A percentile compares a stretch with the other conserved stretches of the same genome.
phyloP scores from a whole-genome alignment of 2,329 filamentous ascomycete species.

The Madurella mycetomatis region DNA sequence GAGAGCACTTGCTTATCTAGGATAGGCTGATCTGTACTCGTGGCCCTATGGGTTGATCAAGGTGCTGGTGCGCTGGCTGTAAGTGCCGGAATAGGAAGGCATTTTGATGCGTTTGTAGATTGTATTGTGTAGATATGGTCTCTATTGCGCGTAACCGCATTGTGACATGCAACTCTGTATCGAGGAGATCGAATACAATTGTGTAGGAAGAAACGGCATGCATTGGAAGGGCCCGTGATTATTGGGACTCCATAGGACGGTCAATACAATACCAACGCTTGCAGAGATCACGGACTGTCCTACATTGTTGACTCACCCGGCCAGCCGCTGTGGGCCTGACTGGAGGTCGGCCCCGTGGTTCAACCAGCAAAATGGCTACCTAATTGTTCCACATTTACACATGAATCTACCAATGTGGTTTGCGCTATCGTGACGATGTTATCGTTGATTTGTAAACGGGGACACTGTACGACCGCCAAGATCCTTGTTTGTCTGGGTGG shows the following conservation, averaged over 20 bases:
- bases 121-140: not conserved
- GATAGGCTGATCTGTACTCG: not conserved
- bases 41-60: not conserved
- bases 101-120: not conserved
- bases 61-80: not conserved
- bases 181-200: not conserved
- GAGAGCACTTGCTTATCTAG: too few relatives aligned
- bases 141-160: not conserved
- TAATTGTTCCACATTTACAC: too few relatives aligned
- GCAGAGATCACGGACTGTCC: not conserved
- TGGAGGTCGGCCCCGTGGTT: too few relatives aligned
- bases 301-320: not conserved
- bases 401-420: not conserved
- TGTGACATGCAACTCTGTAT: not conserved
- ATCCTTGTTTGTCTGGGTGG: not conserved
- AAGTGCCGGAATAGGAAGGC: constrained; percentile 1
- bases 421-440: not conserved
- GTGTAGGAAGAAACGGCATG: not conserved
- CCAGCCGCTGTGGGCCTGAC: not conserved
- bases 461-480: not conserved
- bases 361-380: too few relatives aligned
- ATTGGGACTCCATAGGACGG: too few relatives aligned
- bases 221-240: too few relatives aligned
- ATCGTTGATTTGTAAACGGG: not conserved
- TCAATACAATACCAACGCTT: not conserved